Conservation (phyloP, 2,329 filamentous ascomycete genomes). For the Alternaria conjuncta region DNA sequence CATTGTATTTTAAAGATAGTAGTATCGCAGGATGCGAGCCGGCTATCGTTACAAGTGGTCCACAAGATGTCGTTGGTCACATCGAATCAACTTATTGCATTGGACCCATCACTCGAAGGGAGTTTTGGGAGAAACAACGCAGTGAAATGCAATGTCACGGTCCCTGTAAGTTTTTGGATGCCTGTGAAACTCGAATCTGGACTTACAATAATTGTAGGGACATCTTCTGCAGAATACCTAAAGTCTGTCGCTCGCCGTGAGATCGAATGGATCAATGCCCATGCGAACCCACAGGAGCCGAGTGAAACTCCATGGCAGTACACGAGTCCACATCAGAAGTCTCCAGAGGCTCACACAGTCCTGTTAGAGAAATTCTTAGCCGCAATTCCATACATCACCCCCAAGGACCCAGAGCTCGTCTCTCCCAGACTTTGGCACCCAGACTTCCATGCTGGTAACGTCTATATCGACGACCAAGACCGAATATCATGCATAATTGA, state of each 20-base stretch:
- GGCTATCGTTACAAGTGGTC: constrained; percentile 26
- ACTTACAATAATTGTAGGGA: constrained; percentile 25
- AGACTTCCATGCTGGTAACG: constrained; percentile 39
- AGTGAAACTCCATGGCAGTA: constrained; percentile 41
- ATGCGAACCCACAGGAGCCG: constrained; percentile 31
- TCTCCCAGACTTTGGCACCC: constrained; percentile 37
- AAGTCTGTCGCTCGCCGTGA: constrained; percentile 43
- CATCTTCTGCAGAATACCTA: constrained; percentile 29
- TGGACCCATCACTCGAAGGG: constrained; percentile 30
- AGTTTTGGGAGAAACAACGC: constrained; percentile 33
- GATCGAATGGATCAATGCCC: constrained; percentile 40
- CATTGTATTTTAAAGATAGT: constrained; percentile 32
- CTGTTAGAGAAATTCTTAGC: constrained; percentile 28
- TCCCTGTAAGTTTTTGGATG: constrained; percentile 26
- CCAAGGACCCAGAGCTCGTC: constrained; percentile 26
- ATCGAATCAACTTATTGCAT: constrained; percentile 28
- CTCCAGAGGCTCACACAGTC: constrained; percentile 25
- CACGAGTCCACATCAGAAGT: constrained; percentile 36
- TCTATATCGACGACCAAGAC: constrained; percentile 31
- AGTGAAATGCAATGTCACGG: constrained; percentile 30
- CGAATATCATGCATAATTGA: constrained; percentile 38
- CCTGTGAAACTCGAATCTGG: background rate
- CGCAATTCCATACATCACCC: constrained; percentile 32
- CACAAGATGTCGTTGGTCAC: constrained; percentile 20
- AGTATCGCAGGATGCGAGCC: constrained; percentile 38